Evolutionary conservation across 192 early-diverging fungal species (phyloP).

Genomic region (Umbelopsis ramanniana): DNA sequence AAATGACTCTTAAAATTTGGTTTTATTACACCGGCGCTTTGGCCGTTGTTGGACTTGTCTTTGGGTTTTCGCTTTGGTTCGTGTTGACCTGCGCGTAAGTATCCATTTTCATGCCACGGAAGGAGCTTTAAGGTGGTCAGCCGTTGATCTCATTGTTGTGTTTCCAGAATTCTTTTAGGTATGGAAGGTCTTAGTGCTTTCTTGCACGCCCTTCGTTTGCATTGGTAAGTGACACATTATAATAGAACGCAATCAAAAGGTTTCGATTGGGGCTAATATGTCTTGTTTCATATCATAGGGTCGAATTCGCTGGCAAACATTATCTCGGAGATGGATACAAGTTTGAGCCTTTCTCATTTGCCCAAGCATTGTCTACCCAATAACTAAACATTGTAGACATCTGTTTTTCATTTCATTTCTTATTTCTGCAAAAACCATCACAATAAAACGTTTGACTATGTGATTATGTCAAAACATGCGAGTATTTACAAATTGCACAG

Average conservation of each 20-base stretch:
- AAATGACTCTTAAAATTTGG: constrained; percentile 78
- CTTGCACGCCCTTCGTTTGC: constrained; percentile 89
- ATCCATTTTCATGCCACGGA: neutral
- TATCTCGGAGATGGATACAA: constrained; percentile 89
- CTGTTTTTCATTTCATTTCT: constrained; percentile 10
- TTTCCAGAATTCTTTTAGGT: constrained; percentile 63
- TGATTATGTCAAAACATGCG: too few relatives aligned
- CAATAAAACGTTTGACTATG: too few relatives aligned
- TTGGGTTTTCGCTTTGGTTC: constrained; percentile 92
- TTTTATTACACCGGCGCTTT: constrained; percentile 53
- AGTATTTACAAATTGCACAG: too few relatives aligned
- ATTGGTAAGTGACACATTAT: constrained; percentile 59
- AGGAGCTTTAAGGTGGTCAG: neutral
- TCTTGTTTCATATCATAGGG: constrained; percentile 43
- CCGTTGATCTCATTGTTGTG: neutral
- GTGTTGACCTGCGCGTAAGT: constrained; percentile 62
- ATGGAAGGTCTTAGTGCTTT: constrained; percentile 93
- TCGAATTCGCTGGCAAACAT: constrained; percentile 99
- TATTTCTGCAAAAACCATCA: neutral
- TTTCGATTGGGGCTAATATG: too few relatives aligned
- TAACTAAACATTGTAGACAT: constrained; percentile 5
- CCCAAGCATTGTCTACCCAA: constrained; percentile 27
- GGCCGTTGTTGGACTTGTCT: constrained; percentile 72
- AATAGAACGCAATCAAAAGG: neutral
- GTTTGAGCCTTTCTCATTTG: constrained; percentile 93